These are phyloP conservation scores for Aspergillus floridensis DNA, from an alignment of 2,329 filamentous ascomycete species.

Conservation along the genomic window DNA sequence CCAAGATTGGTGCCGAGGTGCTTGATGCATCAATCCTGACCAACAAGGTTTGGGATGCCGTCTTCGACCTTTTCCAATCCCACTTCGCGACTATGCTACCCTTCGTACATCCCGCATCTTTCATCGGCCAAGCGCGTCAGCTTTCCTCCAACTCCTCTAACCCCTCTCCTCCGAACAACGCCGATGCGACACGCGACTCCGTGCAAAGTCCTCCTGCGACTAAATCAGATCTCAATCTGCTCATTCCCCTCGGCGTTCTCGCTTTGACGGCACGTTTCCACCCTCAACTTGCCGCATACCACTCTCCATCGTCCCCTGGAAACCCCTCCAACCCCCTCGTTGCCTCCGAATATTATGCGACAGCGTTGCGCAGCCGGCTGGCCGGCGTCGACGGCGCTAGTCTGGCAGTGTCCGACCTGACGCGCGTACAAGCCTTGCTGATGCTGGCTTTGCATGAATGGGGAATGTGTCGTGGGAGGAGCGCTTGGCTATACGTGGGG, in stretches of 20 bases:
- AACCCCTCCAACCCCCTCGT: slow-evolving; percentile 49
- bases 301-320: slow-evolving; percentile 45
- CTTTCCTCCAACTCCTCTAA: slow-evolving; percentile 26
- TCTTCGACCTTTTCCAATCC: slow-evolving; percentile 59
- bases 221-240: slow-evolving; percentile 41
- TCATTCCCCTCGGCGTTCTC: slow-evolving; percentile 56
- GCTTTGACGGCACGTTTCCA: slow-evolving; percentile 58
- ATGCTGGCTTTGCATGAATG: slow-evolving; percentile 60
- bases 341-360: slow-evolving; percentile 56
- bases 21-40: slow-evolving; percentile 53
- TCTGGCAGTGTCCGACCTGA: slow-evolving; percentile 46
- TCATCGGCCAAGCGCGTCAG: slow-evolving; percentile 49
- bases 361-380: slow-evolving; percentile 50
- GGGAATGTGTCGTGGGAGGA: slow-evolving; percentile 54
- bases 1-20: slow-evolving; percentile 42
- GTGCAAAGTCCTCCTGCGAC: slow-evolving; percentile 27
- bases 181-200: slow-evolving; percentile 20
- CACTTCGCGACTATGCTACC: slow-evolving; percentile 58
- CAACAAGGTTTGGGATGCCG: slow-evolving; percentile 54
- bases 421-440: slow-evolving; percentile 52
- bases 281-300: slow-evolving; percentile 47
- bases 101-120: slow-evolving; percentile 56
- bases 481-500: slow-evolving; percentile 52
- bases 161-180: slow-evolving; percentile 17
- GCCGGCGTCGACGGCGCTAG: slow-evolving; percentile 43